Conservation (phyloP, 495 filamentous ascomycete genomes). For the Letharia lupina region DNA sequence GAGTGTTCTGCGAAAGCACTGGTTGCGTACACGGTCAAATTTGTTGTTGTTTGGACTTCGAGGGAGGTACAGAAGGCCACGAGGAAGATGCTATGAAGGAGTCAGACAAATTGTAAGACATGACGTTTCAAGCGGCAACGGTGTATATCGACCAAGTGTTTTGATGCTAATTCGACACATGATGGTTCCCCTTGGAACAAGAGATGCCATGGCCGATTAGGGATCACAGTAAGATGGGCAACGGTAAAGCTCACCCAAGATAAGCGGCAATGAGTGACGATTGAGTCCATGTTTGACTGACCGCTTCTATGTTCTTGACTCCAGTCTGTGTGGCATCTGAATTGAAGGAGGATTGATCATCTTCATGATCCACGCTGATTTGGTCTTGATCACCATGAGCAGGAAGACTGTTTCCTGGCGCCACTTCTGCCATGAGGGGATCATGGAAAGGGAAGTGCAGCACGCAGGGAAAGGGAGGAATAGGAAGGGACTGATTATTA, state of each 20-base stretch:
- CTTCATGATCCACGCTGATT: conserved; percentile 2
- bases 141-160: background rate
- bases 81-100: conserved; percentile 42
- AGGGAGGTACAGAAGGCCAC: conserved; percentile 50
- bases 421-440: too few species aligned
- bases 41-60: conserved; percentile 48
- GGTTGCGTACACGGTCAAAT: conserved; percentile 49
- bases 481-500: too few species aligned
- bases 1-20: conserved; percentile 53
- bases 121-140: background rate
- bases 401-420: too few species aligned
- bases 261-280: conserved; percentile 47
- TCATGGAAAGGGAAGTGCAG: too few species aligned
- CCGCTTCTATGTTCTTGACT: conserved; percentile 49
- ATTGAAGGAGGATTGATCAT: conserved; percentile 22
- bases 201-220: background rate
- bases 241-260: conserved; percentile 36
- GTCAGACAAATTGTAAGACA: background rate
- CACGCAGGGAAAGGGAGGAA: too few species aligned
- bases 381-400: too few species aligned
- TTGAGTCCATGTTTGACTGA: conserved; percentile 48
- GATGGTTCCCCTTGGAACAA: background rate
- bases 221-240: background rate
- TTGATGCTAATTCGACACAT: background rate
- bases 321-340: conserved; percentile 43